phyloP scores from a whole-genome alignment of 129 eudicot genomes.

The Escallonia herrerae region DNA sequence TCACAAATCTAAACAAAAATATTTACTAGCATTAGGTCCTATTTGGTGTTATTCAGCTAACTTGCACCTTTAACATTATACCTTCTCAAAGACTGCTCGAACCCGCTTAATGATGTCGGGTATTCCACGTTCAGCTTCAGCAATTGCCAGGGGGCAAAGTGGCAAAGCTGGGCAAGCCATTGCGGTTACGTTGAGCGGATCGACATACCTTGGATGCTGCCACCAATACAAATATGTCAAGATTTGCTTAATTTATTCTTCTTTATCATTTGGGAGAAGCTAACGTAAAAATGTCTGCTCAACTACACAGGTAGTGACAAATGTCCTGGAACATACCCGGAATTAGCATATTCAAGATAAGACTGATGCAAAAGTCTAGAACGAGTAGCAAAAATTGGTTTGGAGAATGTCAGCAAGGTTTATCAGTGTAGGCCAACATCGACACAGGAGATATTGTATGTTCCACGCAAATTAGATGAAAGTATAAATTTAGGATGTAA shows the following conservation, averaged over 20 bases:
- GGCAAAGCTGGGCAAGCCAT: constrained; percentile 99
- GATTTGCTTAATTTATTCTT: neutral
- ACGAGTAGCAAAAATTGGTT: too few species aligned
- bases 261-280: too few species aligned
- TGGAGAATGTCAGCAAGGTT: too few species aligned
- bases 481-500: too few species aligned
- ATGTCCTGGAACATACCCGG: too few species aligned
- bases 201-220: constrained; percentile 84
- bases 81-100: constrained; percentile 88
- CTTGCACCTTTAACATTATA: constrained; percentile 9
- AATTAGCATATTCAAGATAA: too few species aligned
- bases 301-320: too few species aligned
- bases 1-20: neutral
- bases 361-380: too few species aligned
- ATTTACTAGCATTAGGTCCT: neutral
- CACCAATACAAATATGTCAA: constrained; percentile 12
- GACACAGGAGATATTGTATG: too few species aligned
- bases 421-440: too few species aligned
- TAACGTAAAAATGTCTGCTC: too few species aligned
- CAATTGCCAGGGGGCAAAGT: constrained; percentile 92
- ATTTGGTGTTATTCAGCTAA: neutral
- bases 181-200: constrained; percentile 95
- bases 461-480: too few species aligned
- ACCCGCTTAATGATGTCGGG: constrained; percentile 83
- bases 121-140: constrained; percentile 97